A percentile compares a stretch with the other conserved stretches of the same genome.
These are phyloP conservation scores for Sphagnum fallax DNA, from an alignment of 228 moss, liverwort and hornwort species.

Conservation along the genomic window DNA sequence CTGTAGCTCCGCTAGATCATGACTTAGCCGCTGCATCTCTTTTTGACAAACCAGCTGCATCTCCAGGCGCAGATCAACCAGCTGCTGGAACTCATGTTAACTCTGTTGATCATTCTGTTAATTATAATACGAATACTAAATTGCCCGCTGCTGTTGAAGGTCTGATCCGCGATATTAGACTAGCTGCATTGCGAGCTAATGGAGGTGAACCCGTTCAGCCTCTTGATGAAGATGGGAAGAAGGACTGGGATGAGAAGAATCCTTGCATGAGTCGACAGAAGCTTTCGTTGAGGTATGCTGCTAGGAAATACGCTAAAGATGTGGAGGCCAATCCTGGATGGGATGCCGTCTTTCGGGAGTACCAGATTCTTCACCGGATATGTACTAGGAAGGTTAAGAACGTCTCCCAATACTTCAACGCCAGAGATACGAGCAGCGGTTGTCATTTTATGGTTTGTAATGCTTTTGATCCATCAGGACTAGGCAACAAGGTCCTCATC, in stretches of 20 bases:
- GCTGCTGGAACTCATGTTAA: no score
- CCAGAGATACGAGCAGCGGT: constrained; percentile 12
- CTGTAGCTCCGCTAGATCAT: no score
- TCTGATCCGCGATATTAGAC: neutral
- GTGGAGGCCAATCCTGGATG: constrained; percentile 22
- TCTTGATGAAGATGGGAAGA: constrained; percentile 4
- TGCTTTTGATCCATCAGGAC: constrained; percentile 16
- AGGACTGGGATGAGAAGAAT: constrained; percentile 21
- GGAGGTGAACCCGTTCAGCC: neutral
- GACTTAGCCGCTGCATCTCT: no score
- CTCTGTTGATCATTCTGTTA: no score
- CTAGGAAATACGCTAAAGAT: constrained; percentile 23
- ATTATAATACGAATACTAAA: no score
- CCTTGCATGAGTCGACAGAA: constrained; percentile 33
- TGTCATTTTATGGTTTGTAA: constrained; percentile 36
- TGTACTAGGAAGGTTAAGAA: constrained; percentile 27
- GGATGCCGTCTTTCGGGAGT: constrained; percentile 26
- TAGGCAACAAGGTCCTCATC: constrained; percentile 37
- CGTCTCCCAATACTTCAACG: constrained; percentile 11
- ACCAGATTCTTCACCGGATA: constrained; percentile 32
- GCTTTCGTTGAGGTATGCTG: constrained; percentile 16
- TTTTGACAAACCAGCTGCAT: no score
- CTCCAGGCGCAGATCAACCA: no score
- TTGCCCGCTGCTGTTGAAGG: neutral
- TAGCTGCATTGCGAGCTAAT: neutral